A percentile compares a stretch with the other conserved stretches of the same genome.
Conservation (phyloP, 352 stramenopile genomes). For the Phytophthora cactorum region DNA sequence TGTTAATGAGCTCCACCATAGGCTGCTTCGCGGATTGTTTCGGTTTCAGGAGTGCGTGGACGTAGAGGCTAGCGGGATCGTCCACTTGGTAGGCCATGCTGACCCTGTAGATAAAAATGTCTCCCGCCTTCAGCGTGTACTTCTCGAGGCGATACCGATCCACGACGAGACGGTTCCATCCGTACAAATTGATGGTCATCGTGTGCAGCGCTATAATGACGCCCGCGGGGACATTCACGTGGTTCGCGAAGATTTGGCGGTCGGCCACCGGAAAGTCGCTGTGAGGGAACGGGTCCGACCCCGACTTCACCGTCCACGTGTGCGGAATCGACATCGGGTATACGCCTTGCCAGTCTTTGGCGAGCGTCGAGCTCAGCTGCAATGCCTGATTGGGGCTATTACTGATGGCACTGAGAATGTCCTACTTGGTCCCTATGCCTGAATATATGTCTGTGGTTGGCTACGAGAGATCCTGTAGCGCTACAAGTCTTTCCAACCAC, state of each 20-base stretch:
- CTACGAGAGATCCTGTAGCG: no score
- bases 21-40: background rate
- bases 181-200: background rate
- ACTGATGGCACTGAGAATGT: no score
- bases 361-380: no score
- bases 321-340: no score
- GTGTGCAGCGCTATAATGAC: background rate
- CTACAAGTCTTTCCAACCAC: no score
- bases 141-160: background rate
- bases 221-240: background rate
- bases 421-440: no score
- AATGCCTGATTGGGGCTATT: no score
- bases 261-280: background rate
- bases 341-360: no score
- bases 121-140: background rate
- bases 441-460: no score
- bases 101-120: background rate
- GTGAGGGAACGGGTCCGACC: background rate
- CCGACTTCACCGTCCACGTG: no score
- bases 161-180: background rate
- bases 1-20: background rate
- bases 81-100: background rate
- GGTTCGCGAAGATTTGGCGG: background rate
- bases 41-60: background rate
- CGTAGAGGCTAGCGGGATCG: background rate